These are phyloP conservation scores for Erodium texanum DNA, from an alignment of 441 rosid genomes.

Conservation along the genomic window DNA sequence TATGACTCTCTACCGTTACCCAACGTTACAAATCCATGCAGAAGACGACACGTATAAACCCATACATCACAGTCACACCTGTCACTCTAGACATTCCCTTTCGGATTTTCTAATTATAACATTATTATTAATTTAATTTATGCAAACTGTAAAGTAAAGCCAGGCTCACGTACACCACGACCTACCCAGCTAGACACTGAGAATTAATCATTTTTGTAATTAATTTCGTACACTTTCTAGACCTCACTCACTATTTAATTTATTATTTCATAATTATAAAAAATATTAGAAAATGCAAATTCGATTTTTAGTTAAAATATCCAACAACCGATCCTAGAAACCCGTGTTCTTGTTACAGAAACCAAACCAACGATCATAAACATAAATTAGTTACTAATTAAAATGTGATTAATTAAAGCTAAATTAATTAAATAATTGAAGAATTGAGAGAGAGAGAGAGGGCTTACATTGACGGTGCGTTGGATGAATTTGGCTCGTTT, in stretches of 20 bases:
- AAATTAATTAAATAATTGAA: background rate
- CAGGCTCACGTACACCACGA: conserved; percentile 11
- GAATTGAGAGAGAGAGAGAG: background rate
- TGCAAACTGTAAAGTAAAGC: background rate
- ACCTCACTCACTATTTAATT: too few species aligned
- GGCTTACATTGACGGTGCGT: conserved; percentile 65
- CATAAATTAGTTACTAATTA: too few species aligned
- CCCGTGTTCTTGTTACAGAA: background rate
- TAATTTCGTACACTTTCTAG: too few species aligned
- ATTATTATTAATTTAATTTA: too few species aligned
- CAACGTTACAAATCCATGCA: background rate
- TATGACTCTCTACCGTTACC: background rate
- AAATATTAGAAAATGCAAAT: background rate
- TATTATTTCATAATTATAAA: background rate
- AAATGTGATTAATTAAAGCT: background rate
- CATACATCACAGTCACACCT: background rate
- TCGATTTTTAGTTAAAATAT: background rate
- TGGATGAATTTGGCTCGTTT: conserved; percentile 66
- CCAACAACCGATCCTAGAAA: background rate
- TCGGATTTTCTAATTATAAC: background rate
- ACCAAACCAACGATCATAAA: background rate
- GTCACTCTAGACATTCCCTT: conserved; percentile 6
- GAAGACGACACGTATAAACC: conserved; percentile 22
- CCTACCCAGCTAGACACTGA: conserved; percentile 2
- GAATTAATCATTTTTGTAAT: background rate